phyloP scores from a whole-genome alignment of 2,329 filamentous ascomycete species.

The Fusarium acutatum region DNA sequence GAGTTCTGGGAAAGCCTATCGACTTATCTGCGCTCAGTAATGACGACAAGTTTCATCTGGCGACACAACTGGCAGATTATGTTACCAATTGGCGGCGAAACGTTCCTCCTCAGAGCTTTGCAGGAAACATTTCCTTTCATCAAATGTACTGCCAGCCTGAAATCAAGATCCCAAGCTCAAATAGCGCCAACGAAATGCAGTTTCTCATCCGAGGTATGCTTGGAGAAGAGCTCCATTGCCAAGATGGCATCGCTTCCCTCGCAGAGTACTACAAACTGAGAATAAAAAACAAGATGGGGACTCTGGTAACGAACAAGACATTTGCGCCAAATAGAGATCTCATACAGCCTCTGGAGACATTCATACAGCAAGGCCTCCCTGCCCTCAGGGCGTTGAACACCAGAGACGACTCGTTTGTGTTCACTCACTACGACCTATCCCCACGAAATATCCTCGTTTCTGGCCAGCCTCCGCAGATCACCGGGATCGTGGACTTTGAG shows the following conservation, averaged over 20 bases:
- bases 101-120: neutral
- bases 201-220: neutral
- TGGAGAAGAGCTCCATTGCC: neutral
- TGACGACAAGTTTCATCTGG: neutral
- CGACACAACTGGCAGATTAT: neutral
- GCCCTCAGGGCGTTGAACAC: accelerated
- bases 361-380: neutral
- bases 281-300: neutral
- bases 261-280: neutral
- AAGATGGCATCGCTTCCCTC: accelerated
- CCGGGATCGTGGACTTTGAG: slow-evolving; percentile 12
- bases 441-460: slow-evolving; percentile 10
- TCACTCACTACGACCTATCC: slow-evolving; percentile 10
- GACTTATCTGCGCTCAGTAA: neutral
- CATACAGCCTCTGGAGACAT: accelerated
- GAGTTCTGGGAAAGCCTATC: neutral
- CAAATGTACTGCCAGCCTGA: neutral
- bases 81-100: neutral
- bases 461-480: neutral
- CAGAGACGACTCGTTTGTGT: neutral
- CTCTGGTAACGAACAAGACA: neutral
- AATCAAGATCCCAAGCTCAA: accelerated
- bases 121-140: neutral
- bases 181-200: accelerated
- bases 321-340: neutral